These are phyloP conservation scores for Beauveria sp. DNA, from an alignment of 2,329 filamentous ascomycete genomes.

Conservation along the genomic window DNA sequence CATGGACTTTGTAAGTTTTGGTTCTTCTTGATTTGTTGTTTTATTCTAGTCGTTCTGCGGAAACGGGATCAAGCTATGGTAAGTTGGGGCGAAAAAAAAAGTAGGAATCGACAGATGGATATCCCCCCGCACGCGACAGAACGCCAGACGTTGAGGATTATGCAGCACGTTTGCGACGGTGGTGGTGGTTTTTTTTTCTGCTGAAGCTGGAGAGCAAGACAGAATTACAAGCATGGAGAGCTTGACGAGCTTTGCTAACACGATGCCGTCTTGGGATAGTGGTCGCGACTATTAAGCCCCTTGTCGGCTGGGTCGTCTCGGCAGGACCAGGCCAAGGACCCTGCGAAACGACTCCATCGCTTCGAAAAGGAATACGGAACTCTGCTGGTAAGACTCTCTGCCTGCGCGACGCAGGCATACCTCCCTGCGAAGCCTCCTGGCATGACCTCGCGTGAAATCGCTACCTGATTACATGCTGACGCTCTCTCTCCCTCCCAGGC, in stretches of 20 bases:
- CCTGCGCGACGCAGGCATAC: no score
- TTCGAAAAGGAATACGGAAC: conserved; percentile 61
- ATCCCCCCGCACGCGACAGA: not conserved
- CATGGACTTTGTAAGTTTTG: conserved; percentile 49
- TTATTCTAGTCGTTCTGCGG: not conserved
- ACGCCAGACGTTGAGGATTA: not conserved
- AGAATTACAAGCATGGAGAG: not conserved
- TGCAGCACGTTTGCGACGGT: not conserved
- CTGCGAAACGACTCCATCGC: conserved; percentile 54
- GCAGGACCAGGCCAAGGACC: conserved; percentile 55
- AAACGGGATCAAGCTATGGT: not conserved
- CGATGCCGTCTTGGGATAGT: conserved; percentile 32
- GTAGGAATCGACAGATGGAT: not conserved
- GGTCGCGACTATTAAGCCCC: conserved; percentile 60
- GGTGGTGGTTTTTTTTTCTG: not conserved
- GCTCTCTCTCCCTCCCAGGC: conserved; percentile 23
- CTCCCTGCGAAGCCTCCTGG: no score
- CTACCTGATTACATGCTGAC: not conserved
- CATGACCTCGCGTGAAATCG: not conserved
- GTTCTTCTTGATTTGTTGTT: not conserved
- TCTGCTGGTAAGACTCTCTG: conserved; percentile 39
- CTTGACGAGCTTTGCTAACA: conserved; percentile 3
- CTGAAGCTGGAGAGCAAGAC: not conserved
- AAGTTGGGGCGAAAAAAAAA: not conserved
- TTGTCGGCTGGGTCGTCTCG: conserved; percentile 47